These are phyloP conservation scores for Helicostylum pulchrum DNA, from an alignment of 192 early-diverging fungal genomes.

Conservation along the genomic window DNA sequence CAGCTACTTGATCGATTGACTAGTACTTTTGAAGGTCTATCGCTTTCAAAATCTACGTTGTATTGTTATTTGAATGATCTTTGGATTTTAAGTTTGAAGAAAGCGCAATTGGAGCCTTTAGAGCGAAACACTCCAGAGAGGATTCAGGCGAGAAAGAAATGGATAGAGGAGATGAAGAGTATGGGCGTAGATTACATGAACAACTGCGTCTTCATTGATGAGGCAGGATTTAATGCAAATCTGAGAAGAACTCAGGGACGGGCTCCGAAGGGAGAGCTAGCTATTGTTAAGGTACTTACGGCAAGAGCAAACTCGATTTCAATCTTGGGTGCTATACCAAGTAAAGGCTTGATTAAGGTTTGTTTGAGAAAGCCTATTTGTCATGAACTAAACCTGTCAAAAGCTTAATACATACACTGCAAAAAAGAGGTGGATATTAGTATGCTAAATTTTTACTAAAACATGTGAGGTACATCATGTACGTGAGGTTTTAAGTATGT, in stretches of 20 bases:
- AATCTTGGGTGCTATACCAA: slow-evolving; percentile 7
- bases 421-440: too few species aligned
- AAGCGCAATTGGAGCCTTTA: background rate
- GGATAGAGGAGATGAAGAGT: background rate
- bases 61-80: background rate
- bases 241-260: slow-evolving; percentile 4
- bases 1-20: slow-evolving; percentile 6
- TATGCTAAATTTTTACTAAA: too few species aligned
- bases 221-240: slow-evolving; percentile 17
- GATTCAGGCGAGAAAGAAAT: slow-evolving; percentile 1
- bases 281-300: background rate
- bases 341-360: slow-evolving; percentile 7
- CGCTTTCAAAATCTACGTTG: background rate
- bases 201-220: slow-evolving; percentile 22
- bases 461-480: too few species aligned
- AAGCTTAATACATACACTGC: too few species aligned
- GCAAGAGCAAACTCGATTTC: slow-evolving; percentile 12
- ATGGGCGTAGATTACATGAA: slow-evolving; percentile 13
- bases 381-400: too few species aligned
- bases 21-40: background rate
- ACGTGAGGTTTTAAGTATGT: too few species aligned
- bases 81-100: slow-evolving; percentile 9
- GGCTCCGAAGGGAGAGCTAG: background rate
- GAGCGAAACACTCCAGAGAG: background rate
- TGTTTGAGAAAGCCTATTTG: background rate